Evolutionary conservation across 2,329 filamentous ascomycete species (phyloP).

Genomic region (Aureobasidium sp.): DNA sequence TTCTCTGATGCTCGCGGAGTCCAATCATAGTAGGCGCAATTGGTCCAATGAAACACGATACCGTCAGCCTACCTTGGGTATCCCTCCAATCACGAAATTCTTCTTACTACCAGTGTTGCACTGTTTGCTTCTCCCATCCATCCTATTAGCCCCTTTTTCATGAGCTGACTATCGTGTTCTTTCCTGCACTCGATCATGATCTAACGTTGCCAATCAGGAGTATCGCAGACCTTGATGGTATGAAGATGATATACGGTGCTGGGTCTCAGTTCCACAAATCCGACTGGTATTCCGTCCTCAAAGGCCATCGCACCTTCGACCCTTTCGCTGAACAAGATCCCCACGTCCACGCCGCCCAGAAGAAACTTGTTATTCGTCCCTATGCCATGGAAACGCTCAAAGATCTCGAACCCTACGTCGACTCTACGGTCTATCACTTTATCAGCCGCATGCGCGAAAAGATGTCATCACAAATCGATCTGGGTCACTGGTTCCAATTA

Average conservation of each 20-base stretch:
- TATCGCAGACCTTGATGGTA: constrained; percentile 10
- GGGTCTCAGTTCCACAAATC: constrained; percentile 40
- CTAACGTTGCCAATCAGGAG: neutral
- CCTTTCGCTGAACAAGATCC: constrained; percentile 39
- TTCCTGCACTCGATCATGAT: neutral
- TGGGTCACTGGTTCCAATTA: constrained; percentile 43
- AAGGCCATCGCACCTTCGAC: constrained; percentile 36
- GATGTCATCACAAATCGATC: constrained; percentile 31
- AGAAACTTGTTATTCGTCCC: constrained; percentile 31
- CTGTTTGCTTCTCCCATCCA: no score
- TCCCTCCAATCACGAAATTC: no score
- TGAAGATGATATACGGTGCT: constrained; percentile 26
- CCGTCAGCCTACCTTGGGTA: no score
- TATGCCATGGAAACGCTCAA: constrained; percentile 37
- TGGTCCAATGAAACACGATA: neutral
- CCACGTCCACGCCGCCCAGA: constrained; percentile 33
- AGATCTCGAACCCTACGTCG: constrained; percentile 44
- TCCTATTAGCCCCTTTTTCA: no score
- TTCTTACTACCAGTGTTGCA: no score
- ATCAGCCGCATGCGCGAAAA: constrained; percentile 35
- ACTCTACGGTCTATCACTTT: constrained; percentile 40
- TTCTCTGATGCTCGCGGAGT: neutral
- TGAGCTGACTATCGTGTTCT: no score
- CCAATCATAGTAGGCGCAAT: neutral
- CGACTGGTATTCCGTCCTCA: constrained; percentile 38